Evolutionary conservation across 306 rosid genomes (phyloP).

Genomic region (Dalbergia cultrata): DNA sequence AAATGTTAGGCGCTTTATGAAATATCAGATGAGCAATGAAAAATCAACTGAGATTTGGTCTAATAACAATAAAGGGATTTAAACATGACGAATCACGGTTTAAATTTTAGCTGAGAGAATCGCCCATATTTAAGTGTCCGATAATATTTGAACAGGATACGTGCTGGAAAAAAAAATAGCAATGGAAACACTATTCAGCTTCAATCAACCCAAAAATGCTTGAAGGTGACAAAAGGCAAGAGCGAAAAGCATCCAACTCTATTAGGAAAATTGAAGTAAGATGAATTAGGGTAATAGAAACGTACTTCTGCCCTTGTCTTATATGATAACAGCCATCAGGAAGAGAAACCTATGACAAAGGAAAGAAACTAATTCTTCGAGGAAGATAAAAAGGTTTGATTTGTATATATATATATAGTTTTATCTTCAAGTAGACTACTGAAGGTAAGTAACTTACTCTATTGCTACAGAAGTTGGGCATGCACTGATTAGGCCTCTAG

Average conservation of each 20-base stretch:
- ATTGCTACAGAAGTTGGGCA: conserved; percentile 1
- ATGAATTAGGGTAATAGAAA: background rate
- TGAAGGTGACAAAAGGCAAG: conserved; percentile 27
- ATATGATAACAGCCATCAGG: background rate
- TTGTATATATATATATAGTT: background rate
- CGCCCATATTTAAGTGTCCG: too few relatives aligned
- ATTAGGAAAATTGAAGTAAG: background rate
- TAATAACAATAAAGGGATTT: too few relatives aligned
- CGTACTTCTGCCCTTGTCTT: background rate
- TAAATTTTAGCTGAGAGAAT: too few relatives aligned
- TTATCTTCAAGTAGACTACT: background rate
- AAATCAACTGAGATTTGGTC: too few relatives aligned
- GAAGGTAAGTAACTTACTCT: background rate
- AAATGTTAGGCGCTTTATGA: conserved; percentile 5
- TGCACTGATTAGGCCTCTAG: background rate
- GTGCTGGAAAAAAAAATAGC: too few relatives aligned
- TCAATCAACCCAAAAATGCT: conserved; percentile 15
- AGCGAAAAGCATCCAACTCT: background rate
- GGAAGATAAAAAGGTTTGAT: too few relatives aligned
- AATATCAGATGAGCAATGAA: conserved; percentile 29
- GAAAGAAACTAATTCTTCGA: background rate
- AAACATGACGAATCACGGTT: too few relatives aligned
- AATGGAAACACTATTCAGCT: background rate
- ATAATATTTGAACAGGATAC: too few relatives aligned
- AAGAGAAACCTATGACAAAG: background rate